These are phyloP conservation scores for Silene uniflora DNA, from an alignment of 148 eudicot genomes.

Conservation along the genomic window DNA sequence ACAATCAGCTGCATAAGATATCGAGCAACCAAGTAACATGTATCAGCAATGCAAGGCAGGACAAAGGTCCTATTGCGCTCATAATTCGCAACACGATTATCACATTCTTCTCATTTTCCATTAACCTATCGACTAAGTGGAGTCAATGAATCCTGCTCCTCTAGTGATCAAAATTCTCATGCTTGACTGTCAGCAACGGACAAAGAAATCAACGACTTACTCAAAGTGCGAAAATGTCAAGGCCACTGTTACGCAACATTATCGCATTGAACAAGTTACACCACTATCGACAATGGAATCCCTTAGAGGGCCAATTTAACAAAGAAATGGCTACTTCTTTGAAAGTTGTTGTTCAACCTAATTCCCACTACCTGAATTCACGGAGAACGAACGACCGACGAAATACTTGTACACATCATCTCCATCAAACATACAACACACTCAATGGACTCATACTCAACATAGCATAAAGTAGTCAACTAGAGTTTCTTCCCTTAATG, in stretches of 20 bases:
- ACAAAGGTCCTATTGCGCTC: background rate
- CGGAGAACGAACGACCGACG: background rate
- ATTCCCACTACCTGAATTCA: background rate
- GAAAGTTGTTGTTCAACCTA: background rate
- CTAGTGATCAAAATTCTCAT: conserved; percentile 90
- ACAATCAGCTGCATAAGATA: conserved; percentile 61
- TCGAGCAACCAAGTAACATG: too few relatives aligned
- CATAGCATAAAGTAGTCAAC: conserved; percentile 16
- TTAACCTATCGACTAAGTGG: too few relatives aligned
- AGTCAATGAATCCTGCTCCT: conserved; percentile 97
- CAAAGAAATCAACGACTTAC: background rate
- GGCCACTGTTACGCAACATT: too few relatives aligned
- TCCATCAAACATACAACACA: conserved; percentile 6
- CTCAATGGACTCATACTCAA: conserved; percentile 26
- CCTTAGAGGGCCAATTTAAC: background rate
- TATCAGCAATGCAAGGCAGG: background rate
- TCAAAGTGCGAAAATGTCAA: background rate
- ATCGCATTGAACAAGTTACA: background rate
- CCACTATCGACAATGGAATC: conserved; percentile 12
- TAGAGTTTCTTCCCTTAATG: conserved; percentile 7
- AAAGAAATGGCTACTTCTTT: background rate
- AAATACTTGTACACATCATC: background rate
- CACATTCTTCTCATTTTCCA: conserved; percentile 90
- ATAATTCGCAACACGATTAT: conserved; percentile 38
- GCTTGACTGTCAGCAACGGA: conserved; percentile 52